phyloP scores from a whole-genome alignment of 306 rosid species.

The Geum urbanum region DNA sequence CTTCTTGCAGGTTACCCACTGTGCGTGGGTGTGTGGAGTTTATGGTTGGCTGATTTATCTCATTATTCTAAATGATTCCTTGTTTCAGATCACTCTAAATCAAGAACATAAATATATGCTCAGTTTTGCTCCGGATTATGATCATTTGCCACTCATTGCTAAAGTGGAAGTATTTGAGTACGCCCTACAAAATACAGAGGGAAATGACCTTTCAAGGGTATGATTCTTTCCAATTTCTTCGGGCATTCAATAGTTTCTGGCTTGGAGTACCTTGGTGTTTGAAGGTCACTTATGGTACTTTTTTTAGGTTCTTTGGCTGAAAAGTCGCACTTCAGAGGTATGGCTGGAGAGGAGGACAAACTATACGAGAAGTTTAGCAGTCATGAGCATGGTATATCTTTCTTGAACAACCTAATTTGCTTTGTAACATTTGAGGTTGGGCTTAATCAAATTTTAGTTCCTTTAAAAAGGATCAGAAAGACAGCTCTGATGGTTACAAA shows the following conservation, averaged over 20 bases:
- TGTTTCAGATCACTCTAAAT: constrained; percentile 77
- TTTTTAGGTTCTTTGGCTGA: constrained; percentile 91
- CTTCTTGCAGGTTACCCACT: neutral
- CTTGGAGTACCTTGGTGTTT: constrained; percentile 21
- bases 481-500: neutral
- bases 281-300: constrained; percentile 23
- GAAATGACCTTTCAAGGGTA: constrained; percentile 87
- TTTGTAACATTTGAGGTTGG: neutral
- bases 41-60: constrained; percentile 8
- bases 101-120: constrained; percentile 95
- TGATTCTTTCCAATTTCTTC: constrained; percentile 17
- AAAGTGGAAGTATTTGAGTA: constrained; percentile 97
- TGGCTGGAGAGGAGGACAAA: constrained; percentile 99
- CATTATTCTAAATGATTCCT: constrained; percentile 19
- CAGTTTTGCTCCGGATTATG: constrained; percentile 95
- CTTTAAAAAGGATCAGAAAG: neutral
- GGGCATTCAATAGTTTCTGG: constrained; percentile 9
- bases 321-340: constrained; percentile 95
- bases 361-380: constrained; percentile 96
- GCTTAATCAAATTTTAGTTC: neutral
- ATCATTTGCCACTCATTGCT: constrained; percentile 89
- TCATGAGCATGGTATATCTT: constrained; percentile 88
- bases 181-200: constrained; percentile 88
- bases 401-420: neutral
- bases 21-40: neutral